A percentile compares a stretch with the other conserved stretches of the same genome.
These are phyloP conservation scores for Saturnispora dispora DNA, from an alignment of 805 yeast genomes.

Conservation along the genomic window DNA sequence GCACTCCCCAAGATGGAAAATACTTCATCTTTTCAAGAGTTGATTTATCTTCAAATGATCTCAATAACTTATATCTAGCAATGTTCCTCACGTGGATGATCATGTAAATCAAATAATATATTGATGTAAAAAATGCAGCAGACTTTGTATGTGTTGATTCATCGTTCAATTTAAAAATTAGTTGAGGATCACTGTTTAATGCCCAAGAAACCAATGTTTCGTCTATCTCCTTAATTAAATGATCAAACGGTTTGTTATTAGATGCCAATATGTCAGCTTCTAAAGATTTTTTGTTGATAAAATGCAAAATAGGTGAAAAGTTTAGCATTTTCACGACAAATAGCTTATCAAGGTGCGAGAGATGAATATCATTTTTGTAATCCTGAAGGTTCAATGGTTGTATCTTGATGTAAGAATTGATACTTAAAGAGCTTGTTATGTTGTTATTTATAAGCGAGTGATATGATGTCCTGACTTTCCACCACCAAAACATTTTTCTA, in stretches of 20 bases:
- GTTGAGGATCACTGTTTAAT: constrained; percentile 48
- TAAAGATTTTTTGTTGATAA: constrained; percentile 1
- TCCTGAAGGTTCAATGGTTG: constrained; percentile 4
- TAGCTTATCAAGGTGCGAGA: neutral
- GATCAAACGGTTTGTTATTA: constrained; percentile 7
- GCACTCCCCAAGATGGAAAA: constrained; percentile 23
- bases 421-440: neutral
- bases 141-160: constrained; percentile 32
- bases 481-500: constrained; percentile 10
- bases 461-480: constrained; percentile 19
- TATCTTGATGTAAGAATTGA: constrained; percentile 32
- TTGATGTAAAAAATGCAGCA: constrained; percentile 52
- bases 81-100: constrained; percentile 59
- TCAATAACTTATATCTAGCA: constrained; percentile 22
- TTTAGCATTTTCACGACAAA: neutral
- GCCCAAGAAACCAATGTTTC: constrained; percentile 70
- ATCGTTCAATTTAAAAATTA: constrained; percentile 50
- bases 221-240: constrained; percentile 45
- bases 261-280: constrained; percentile 8
- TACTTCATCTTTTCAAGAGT: neutral
- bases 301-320: neutral
- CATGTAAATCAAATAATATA: constrained; percentile 59
- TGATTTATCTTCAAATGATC: neutral
- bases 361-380: constrained; percentile 7
- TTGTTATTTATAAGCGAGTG: constrained; percentile 44